These are phyloP conservation scores for Persicaria maculosa DNA, from an alignment of 148 eudicot genomes.

Conservation along the genomic window DNA sequence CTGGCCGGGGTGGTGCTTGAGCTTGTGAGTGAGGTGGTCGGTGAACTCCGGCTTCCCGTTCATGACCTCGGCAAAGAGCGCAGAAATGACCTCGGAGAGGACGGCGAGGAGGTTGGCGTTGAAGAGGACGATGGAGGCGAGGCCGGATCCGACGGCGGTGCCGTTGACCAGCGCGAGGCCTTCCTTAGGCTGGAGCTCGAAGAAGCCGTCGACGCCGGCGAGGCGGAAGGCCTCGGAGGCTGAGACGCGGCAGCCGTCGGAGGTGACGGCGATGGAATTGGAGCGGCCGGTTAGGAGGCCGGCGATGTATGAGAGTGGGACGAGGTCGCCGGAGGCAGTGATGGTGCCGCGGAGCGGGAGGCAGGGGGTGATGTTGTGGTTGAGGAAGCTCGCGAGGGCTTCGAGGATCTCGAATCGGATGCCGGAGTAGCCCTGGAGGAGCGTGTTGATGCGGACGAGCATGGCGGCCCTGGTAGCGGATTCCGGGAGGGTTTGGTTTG, in stretches of 20 bases:
- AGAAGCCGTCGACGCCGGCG: slow-evolving; percentile 14
- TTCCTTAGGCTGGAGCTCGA: slow-evolving; percentile 15
- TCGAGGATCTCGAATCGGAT: slow-evolving; percentile 16
- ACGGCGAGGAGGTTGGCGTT: slow-evolving; percentile 23
- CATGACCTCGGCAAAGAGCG: slow-evolving; percentile 26
- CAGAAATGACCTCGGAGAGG: slow-evolving; percentile 27
- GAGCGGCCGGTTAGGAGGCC: slow-evolving; percentile 28
- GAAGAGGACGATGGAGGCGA: slow-evolving; percentile 19
- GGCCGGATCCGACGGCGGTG: slow-evolving; percentile 15
- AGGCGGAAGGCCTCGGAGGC: slow-evolving; percentile 16
- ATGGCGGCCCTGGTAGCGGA: slow-evolving; percentile 14
- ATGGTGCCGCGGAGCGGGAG: slow-evolving; percentile 35
- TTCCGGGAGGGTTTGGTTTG: neutral
- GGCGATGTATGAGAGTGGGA: slow-evolving; percentile 37
- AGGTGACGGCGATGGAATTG: slow-evolving; percentile 16
- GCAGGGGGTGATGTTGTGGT: slow-evolving; percentile 28
- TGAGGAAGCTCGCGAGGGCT: slow-evolving; percentile 9
- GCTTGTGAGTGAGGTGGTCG: slow-evolving; percentile 33
- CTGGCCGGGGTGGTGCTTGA: slow-evolving; percentile 41
- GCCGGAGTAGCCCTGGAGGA: slow-evolving; percentile 18
- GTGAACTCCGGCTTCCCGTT: slow-evolving; percentile 15
- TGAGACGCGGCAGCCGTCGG: slow-evolving; percentile 8
- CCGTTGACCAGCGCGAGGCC: slow-evolving; percentile 16
- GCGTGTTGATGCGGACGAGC: slow-evolving; percentile 10
- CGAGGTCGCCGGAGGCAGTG: slow-evolving; percentile 35